phyloP scores from a whole-genome alignment of 139 green algal species.

The Eudorina sp. region DNA sequence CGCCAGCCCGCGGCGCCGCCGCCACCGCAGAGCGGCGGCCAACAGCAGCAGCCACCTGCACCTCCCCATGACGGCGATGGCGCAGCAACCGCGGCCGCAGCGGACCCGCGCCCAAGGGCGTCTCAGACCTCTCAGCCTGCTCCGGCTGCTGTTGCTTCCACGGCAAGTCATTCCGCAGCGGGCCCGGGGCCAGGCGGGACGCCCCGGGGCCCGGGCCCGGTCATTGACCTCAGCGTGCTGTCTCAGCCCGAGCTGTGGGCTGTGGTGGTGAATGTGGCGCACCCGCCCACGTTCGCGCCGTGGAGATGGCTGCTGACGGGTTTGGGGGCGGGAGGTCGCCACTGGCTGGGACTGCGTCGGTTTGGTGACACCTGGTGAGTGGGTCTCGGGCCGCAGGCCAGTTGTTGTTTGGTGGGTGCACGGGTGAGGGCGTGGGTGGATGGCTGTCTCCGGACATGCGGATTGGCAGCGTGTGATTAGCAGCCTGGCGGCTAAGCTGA shows the following conservation, averaged over 20 bases:
- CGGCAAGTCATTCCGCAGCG: too few relatives aligned
- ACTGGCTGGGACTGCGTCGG: slow-evolving; percentile 51
- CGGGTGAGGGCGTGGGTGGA: background rate
- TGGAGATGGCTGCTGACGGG: background rate
- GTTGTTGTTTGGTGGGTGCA: background rate
- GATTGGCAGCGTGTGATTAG: background rate
- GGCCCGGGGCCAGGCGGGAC: too few relatives aligned
- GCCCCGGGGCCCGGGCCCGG: too few relatives aligned
- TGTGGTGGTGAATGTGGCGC: slow-evolving; percentile 48
- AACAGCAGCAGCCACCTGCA: too few relatives aligned
- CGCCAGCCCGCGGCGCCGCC: too few relatives aligned
- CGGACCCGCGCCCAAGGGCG: too few relatives aligned
- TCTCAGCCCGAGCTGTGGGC: slow-evolving; percentile 32
- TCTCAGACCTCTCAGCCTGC: too few relatives aligned
- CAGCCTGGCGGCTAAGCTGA: background rate
- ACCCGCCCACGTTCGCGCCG: background rate
- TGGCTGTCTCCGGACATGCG: background rate
- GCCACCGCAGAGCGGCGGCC: too few relatives aligned
- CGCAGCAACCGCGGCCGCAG: too few relatives aligned
- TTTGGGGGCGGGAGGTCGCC: background rate
- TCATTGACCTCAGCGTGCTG: background rate
- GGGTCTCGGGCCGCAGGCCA: background rate
- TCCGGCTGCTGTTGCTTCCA: too few relatives aligned
- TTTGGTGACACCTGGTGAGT: slow-evolving; percentile 39
- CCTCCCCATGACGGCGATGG: too few relatives aligned